Percentiles rank a stretch among this genome's conserved stretches.
phyloP scores from a whole-genome alignment of 1,284 basidiomycete genomes.

The Cryptococcus floricola region DNA sequence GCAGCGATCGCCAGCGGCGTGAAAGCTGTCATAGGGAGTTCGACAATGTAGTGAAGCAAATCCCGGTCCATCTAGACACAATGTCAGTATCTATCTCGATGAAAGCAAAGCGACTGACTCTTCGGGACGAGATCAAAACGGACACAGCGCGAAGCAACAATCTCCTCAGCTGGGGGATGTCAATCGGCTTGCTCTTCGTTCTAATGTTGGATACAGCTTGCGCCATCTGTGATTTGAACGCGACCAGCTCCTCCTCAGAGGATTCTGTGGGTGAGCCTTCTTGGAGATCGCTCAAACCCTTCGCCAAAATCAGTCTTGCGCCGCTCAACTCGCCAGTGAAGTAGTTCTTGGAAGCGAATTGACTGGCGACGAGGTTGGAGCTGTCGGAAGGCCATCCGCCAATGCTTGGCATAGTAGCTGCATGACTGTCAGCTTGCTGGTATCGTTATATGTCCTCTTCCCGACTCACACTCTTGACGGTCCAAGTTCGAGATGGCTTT shows the following conservation, averaged over 20 bases:
- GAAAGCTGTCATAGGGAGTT: conserved; percentile 82
- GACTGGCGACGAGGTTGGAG: conserved; percentile 69
- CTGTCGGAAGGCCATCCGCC: conserved; percentile 59
- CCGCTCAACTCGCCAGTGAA: conserved; percentile 82
- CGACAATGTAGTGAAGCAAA: conserved; percentile 81
- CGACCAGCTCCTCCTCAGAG: conserved; percentile 59
- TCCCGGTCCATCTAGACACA: conserved; percentile 69
- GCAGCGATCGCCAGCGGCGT: conserved; percentile 79
- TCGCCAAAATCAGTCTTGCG: conserved; percentile 59
- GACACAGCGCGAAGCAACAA: conserved; percentile 85
- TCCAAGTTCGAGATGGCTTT: conserved; percentile 74
- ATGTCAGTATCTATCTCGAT: not conserved
- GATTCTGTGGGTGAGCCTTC: conserved; percentile 60
- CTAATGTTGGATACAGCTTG: conserved; percentile 65
- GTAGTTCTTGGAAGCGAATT: conserved; percentile 79
- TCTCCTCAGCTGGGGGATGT: conserved; percentile 74
- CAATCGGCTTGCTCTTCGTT: conserved; percentile 65
- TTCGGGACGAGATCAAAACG: conserved; percentile 64
- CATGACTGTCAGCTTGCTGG: not conserved
- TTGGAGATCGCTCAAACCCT: conserved; percentile 57
- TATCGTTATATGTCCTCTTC: too few species aligned
- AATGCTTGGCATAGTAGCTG: conserved; percentile 45
- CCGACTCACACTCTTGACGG: conserved; percentile 63
- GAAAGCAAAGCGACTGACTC: conserved; percentile 52
- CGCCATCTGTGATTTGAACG: conserved; percentile 67